These are phyloP conservation scores for Syncephalastrum monosporum DNA, from an alignment of 371 early-diverging fungal species.

Conservation along the genomic window DNA sequence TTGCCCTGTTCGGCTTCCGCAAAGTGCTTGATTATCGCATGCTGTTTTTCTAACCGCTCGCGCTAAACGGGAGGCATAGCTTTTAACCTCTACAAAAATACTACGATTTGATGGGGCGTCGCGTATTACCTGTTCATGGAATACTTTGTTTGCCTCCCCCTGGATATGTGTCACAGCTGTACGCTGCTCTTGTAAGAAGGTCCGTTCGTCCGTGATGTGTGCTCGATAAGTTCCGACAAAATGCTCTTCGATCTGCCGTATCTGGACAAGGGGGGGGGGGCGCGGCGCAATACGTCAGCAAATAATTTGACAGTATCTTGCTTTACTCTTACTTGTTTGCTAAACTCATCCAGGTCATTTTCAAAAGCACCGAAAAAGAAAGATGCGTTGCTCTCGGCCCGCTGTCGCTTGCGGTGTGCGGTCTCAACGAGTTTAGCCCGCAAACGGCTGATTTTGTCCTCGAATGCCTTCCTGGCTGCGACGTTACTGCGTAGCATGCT, in stretches of 20 bases:
- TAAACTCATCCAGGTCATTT: conserved; percentile 4
- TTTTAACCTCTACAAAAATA: no score
- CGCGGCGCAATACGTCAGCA: background rate
- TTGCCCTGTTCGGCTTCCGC: conserved; percentile 1
- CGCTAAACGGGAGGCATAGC: background rate
- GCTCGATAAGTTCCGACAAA: conserved; percentile 9
- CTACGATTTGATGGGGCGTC: no score
- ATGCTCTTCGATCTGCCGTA: conserved; percentile 13
- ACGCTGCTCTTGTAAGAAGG: background rate
- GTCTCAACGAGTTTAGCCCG: conserved; percentile 12
- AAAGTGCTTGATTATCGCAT: background rate
- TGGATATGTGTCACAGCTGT: conserved; percentile 4
- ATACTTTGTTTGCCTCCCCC: conserved; percentile 7
- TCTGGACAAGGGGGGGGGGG: background rate
- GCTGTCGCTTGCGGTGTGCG: conserved; percentile 5
- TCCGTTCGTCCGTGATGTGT: conserved; percentile 13
- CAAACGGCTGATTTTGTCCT: conserved; percentile 11
- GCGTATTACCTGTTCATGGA: background rate
- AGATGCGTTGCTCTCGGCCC: conserved; percentile 8
- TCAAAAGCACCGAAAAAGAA: conserved; percentile 13
- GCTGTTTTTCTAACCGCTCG: conserved; percentile 6
- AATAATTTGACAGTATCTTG: no score
- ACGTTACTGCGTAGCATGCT: conserved; percentile 10
- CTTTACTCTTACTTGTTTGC: background rate
- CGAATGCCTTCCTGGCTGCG: conserved; percentile 7